Evolutionary conservation across 2,329 filamentous ascomycete species (phyloP), one percentile per base, ranked within the genome.

Genomic region (Fusarium xylarioides): DNA sequence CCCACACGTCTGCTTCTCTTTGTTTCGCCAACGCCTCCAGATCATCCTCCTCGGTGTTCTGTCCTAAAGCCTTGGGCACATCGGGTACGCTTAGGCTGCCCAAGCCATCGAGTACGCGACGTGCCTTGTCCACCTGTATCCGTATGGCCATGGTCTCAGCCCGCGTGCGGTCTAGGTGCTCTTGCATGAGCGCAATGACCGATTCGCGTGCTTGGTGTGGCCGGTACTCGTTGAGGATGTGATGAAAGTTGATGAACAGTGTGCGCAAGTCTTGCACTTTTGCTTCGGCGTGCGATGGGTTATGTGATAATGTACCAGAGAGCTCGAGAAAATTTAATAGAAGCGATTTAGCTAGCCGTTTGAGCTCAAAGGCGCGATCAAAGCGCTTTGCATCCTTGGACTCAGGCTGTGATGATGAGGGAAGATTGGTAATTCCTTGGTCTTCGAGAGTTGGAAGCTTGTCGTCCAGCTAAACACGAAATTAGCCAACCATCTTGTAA

Each of bases 161-260:
- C 74, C 88, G 89, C 62, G 91, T 92, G 74, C 86, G 87, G 75
- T 93, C 91, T 35, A 97, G 83, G 78, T 95, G 92, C 74, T 93
- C 91, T 82, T 97, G 93, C 92, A 98, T 95, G 85, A 95, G 89
- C 74, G 92, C 83, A 37, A 97, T 97, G 65, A 97, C 85, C 34
- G 92, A 95, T 84, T 98, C 95, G 49, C 95, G 86, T 30, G 95
- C 95, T 83, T 98, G 95, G 80, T 98, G 95, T 15, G 95, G 95
- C 37, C 95, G 89, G 83, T 97, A 98, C 81, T 97, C 92, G 81
- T 99, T 99, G 74, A 98, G 90, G 60, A 97, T 88, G 78, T 97
- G 94, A 82, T 98, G 95, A 78, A 97, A 92, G 81, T 98, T 98
- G 81, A 95, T 91, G 71, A 97, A 92, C 34, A 98, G 84, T 21